Evolutionary conservation across 2,329 filamentous ascomycete genomes (phyloP).

Genomic region (Elsinoe batatas): DNA sequence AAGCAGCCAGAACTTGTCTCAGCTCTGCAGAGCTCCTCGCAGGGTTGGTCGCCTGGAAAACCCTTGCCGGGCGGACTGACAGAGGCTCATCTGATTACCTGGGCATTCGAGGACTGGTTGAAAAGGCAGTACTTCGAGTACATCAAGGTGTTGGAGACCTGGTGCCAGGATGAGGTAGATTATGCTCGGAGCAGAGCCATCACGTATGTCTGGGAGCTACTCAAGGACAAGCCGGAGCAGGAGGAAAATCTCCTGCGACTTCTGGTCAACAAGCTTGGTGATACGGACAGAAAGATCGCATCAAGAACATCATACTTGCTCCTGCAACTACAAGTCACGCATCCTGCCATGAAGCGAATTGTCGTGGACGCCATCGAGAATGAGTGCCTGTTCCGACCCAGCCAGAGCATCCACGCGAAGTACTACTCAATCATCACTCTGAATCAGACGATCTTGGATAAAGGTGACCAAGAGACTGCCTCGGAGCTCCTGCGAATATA

Average conservation of each 20-base stretch:
- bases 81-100: slow-evolving; percentile 68
- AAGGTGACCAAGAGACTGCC: slow-evolving; percentile 70
- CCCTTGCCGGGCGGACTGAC: slow-evolving; percentile 64
- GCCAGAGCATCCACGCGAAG: slow-evolving; percentile 77
- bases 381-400: slow-evolving; percentile 76
- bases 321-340: slow-evolving; percentile 78
- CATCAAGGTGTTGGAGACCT: slow-evolving; percentile 79
- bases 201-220: slow-evolving; percentile 80
- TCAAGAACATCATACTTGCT: slow-evolving; percentile 87
- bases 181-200: slow-evolving; percentile 81
- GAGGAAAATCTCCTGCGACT: slow-evolving; percentile 87
- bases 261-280: slow-evolving; percentile 92
- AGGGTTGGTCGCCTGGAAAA: slow-evolving; percentile 59
- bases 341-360: slow-evolving; percentile 87
- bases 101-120: slow-evolving; percentile 91
- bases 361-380: slow-evolving; percentile 78
- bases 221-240: slow-evolving; percentile 95
- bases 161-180: slow-evolving; percentile 92
- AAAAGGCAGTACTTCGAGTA: slow-evolving; percentile 91
- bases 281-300: slow-evolving; percentile 89
- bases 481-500: slow-evolving; percentile 80
- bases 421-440: slow-evolving; percentile 96
- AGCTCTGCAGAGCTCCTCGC: slow-evolving; percentile 53
- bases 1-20: slow-evolving; percentile 68
- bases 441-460: slow-evolving; percentile 89